These are phyloP conservation scores for Backusella circina DNA, from an alignment of 192 early-diverging fungal genomes.

Conservation along the genomic window DNA sequence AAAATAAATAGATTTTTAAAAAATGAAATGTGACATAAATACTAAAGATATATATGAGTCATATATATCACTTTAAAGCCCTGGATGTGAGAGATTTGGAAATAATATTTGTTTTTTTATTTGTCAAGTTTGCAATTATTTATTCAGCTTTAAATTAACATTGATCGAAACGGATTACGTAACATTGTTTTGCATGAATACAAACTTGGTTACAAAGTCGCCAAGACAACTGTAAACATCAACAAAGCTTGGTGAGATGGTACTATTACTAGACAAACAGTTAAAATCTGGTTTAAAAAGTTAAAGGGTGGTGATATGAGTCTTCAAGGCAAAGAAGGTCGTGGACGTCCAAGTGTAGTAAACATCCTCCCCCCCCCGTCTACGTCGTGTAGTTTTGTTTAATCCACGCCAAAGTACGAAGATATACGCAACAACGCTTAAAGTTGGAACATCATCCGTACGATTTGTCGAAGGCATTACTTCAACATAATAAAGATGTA, in stretches of 20 bases:
- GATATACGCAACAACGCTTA: background rate
- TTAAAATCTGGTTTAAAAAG: background rate
- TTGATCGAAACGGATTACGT: background rate
- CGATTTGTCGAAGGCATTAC: background rate
- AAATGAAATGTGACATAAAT: background rate
- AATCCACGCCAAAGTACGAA: background rate
- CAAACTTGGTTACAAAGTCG: background rate
- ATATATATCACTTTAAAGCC: background rate
- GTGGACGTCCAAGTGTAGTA: background rate
- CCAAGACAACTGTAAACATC: background rate
- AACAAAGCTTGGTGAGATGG: background rate
- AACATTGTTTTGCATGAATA: background rate
- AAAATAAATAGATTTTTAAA: background rate
- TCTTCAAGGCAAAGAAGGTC: background rate
- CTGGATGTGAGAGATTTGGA: background rate
- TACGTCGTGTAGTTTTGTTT: background rate
- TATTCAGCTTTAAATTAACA: background rate
- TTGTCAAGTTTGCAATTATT: background rate
- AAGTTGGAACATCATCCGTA: background rate
- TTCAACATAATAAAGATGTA: background rate
- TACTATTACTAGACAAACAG: background rate
- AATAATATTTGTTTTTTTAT: background rate
- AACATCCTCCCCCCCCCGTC: too few species aligned
- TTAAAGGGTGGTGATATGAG: background rate
- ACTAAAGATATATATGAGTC: background rate